Evolutionary conservation across 2,329 filamentous ascomycete species (phyloP), one percentile per base, ranked within the genome.

Genomic region (Thyridium curvatum): DNA sequence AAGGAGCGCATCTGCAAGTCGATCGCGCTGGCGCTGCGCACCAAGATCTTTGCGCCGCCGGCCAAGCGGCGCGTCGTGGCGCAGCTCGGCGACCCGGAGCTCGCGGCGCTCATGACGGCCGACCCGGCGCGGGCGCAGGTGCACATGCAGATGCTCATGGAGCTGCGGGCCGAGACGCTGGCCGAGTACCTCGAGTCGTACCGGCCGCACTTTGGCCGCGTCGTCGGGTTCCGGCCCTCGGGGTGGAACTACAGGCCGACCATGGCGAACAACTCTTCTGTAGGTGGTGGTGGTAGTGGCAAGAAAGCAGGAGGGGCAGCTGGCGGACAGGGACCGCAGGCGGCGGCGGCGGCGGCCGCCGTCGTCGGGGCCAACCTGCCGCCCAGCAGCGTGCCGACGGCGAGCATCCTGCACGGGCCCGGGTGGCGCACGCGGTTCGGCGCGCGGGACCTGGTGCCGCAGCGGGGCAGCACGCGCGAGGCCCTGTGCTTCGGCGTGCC

Each of bases 91-190:
- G 91, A 97, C 55, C 72, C 84, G 0, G 90, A 95, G 54, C 74
- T 98, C 4, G 70, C 81, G 18, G 72, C 76, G 0, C 74, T 88
- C 4, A 74, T 98, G 52, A 98, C 93, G 0, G 72, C 73, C 8
- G 69, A 96, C 55, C 89, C 93, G 0, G 66, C 75, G 16, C 86
- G 87, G 51, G 93, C 93, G 0, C 91, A 97, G 60, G 89, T 98
- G 0, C 93, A 98, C 63, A 96, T 98, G 90, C 94, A 95, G 51
- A 89, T 86, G 52, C 72, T 98, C 9, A 93, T 93, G 72, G 91
- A 97, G 60, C 89, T 98, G 48, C 82, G 89, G 18, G 82, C 89
- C 28, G 90, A 96, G 49, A 95, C 91, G 0, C 72, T 98, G 1
- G 81, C 87, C 47, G 90, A 95, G 44, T 98, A 98, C 53, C 75